phyloP scores from a whole-genome alignment of 164 flowering plant genomes.

The Tetracentron sinense region DNA sequence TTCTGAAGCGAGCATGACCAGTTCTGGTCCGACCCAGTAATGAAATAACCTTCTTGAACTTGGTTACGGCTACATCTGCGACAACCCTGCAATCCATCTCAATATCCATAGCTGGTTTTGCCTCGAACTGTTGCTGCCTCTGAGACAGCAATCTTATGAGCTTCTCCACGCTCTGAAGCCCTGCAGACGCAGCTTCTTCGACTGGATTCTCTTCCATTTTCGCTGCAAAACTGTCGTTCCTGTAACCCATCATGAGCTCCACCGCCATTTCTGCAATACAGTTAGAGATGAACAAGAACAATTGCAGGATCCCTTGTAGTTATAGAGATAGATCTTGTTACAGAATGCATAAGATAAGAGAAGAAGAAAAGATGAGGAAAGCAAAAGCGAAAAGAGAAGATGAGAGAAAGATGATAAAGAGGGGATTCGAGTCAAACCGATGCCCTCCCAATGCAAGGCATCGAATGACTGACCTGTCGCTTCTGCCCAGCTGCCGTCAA shows the following conservation, averaged over 20 bases:
- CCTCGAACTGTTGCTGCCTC: slow-evolving; percentile 12
- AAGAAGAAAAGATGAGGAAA: background rate
- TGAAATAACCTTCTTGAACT: slow-evolving; percentile 77
- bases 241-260: slow-evolving; percentile 48
- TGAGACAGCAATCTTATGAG: slow-evolving; percentile 56
- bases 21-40: slow-evolving; percentile 71
- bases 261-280: slow-evolving; percentile 55
- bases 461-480: slow-evolving; percentile 20
- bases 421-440: slow-evolving; percentile 25
- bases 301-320: too few species aligned
- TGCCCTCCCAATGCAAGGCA: slow-evolving; percentile 18
- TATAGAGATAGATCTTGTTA: too few species aligned
- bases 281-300: too few species aligned
- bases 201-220: slow-evolving; percentile 49
- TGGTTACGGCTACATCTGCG: slow-evolving; percentile 72
- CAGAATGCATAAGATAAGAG: too few species aligned
- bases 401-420: too few species aligned
- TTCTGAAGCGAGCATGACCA: slow-evolving; percentile 91
- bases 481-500: slow-evolving; percentile 17
- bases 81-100: slow-evolving; percentile 50
- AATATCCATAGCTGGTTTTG: slow-evolving; percentile 18
- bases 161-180: slow-evolving; percentile 70
- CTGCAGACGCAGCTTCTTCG: slow-evolving; percentile 78
- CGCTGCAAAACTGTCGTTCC: slow-evolving; percentile 19
- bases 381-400: background rate